phyloP scores from a whole-genome alignment of 2,329 filamentous ascomycete genomes.

The Aurifilum marmelostoma region DNA sequence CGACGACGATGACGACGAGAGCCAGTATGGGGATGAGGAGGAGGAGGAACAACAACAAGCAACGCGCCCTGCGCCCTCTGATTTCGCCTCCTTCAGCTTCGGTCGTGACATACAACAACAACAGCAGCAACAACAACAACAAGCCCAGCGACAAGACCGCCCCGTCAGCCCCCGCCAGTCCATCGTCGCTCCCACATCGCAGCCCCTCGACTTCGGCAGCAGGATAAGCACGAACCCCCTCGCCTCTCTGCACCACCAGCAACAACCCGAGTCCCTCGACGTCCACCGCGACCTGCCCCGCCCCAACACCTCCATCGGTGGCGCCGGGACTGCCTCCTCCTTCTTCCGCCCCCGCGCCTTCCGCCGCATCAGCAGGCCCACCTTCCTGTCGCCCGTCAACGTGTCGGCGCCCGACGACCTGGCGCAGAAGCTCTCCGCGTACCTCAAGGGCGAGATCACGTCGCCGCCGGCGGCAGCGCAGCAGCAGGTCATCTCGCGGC shows the following conservation, averaged over 20 bases:
- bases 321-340: conserved; percentile 8
- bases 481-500: neutral
- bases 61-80: conserved; percentile 15
- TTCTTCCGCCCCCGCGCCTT: conserved; percentile 26
- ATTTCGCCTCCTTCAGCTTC: conserved; percentile 23
- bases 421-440: conserved; percentile 26
- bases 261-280: neutral
- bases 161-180: conserved; percentile 19
- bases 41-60: conserved; percentile 1
- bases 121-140: neutral
- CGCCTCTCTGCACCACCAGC: conserved; percentile 9
- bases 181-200: neutral
- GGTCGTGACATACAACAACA: neutral
- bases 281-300: conserved; percentile 6
- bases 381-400: conserved; percentile 25
- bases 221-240: conserved; percentile 26
- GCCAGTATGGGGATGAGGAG: neutral
- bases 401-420: conserved; percentile 22
- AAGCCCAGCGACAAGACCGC: neutral
- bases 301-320: conserved; percentile 23
- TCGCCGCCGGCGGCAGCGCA: neutral
- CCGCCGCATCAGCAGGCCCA: conserved; percentile 28
- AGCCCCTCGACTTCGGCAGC: conserved; percentile 21
- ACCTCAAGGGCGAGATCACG: conserved; percentile 19
- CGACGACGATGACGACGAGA: conserved; percentile 5